These are phyloP conservation scores for Amanita pseudoporphyria DNA, from an alignment of 768 basidiomycete species.

Conservation along the genomic window DNA sequence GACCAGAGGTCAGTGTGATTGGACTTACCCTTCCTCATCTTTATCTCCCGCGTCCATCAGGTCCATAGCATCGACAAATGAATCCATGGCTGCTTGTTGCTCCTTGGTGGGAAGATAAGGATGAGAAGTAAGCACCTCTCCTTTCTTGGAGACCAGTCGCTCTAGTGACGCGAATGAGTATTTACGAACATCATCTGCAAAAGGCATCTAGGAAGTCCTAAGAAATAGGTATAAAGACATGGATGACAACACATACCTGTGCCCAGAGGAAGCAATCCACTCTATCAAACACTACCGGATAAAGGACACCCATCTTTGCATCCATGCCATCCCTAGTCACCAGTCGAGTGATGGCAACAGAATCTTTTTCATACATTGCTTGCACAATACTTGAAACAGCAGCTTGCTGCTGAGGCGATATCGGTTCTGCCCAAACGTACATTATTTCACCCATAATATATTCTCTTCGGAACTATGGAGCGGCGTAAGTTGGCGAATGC, in stretches of 20 bases:
- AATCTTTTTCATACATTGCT: conserved; percentile 61
- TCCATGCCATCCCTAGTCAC: conserved; percentile 64
- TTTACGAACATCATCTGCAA: conserved; percentile 87
- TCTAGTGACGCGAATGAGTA: conserved; percentile 81
- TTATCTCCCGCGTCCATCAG: conserved; percentile 68
- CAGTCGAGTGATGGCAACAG: conserved; percentile 78
- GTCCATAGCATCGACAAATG: conserved; percentile 85
- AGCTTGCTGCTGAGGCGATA: conserved; percentile 60
- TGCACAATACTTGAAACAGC: conserved; percentile 81
- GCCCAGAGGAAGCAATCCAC: conserved; percentile 81
- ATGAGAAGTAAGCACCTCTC: conserved; percentile 65
- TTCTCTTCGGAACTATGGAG: conserved; percentile 68
- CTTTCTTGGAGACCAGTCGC: conserved; percentile 62
- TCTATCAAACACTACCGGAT: conserved; percentile 50
- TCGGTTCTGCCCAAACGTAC: conserved; percentile 74
- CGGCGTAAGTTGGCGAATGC: background rate
- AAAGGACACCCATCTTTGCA: conserved; percentile 78
- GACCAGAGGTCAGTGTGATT: background rate
- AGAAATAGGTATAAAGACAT: background rate
- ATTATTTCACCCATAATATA: conserved; percentile 76
- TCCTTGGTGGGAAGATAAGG: conserved; percentile 73
- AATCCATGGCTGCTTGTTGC: conserved; percentile 75
- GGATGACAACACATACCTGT: conserved; percentile 40
- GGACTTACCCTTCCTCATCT: conserved; percentile 63
- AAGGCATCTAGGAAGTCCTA: conserved; percentile 60